Base-by-base conservation (phyloP, 1,284 basidiomycete genomes). In the Puccinia novopanici region DNA sequence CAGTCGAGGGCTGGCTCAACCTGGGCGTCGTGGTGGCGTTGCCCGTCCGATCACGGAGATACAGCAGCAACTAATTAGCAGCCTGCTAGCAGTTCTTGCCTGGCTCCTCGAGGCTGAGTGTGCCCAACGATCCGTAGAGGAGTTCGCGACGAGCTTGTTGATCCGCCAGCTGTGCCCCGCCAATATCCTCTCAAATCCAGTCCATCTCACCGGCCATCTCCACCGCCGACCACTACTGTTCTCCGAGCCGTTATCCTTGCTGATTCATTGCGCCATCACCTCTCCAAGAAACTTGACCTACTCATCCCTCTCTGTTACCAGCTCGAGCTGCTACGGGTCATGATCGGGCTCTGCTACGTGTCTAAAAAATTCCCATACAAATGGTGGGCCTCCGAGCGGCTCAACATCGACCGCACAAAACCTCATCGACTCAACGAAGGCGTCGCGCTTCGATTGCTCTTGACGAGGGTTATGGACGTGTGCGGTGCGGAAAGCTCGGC, bases 271-370 rank as follows among this genome's bases (percentile, higher is more conserved):
- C 0, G 94, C 94, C 0, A 92, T 93, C 1, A 91, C 96, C 45
- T 91, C 92, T 0, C 94, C 0, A 93, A 94, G 81, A 91, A 94
- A 84, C 89, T 98, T 48, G 90, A 91, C 45, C 91, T 95, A 83
- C 91, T 95, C 71, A 89, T 94, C 40, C 89, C 92, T 65, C 89
- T 96, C 83, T 90, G 92, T 2, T 98, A 95, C 86, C 95, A 95
- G 84, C 92, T 93, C 9, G 92, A 92, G 83, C 88, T 98, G 40
- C 92, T 93, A 0, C 90, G 94, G 9, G 91, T 91, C 0, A 92
- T 93, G 83, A 89, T 97, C 65, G 92, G 92, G 0, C 87, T 96
- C 22, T 67, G 59, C 57, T 74, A 67, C 42, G n/a, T 74, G 0
- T 73, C 71, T 12, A 30, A 59, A 17, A 50, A 34, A 8, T 73